phyloP scores from a whole-genome alignment of 2,329 filamentous ascomycete species.

The Stromatinia cepivora region DNA sequence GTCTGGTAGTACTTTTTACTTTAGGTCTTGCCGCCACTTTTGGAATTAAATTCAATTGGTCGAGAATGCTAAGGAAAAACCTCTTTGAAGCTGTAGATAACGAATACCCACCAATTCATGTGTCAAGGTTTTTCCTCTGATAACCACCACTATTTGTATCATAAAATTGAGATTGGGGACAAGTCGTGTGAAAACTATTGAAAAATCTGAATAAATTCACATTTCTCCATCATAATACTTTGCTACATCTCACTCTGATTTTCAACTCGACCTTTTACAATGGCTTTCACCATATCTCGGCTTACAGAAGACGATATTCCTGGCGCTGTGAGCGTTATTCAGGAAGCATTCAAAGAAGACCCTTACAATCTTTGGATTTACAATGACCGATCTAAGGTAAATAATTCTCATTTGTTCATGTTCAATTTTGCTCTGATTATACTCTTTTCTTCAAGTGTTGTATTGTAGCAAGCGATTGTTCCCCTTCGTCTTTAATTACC shows the following conservation, averaged over 20 bases:
- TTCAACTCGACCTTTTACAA: slow-evolving; percentile 33
- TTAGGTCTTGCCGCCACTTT: neutral
- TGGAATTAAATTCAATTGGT: neutral
- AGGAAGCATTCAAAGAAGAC: slow-evolving; percentile 65
- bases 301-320: slow-evolving; percentile 62
- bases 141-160: neutral
- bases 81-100: slow-evolving; percentile 3
- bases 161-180: neutral
- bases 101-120: neutral
- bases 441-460: slow-evolving; percentile 1
- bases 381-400: slow-evolving; percentile 53
- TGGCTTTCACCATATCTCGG: slow-evolving; percentile 55
- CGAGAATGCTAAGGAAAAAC: neutral
- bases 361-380: slow-evolving; percentile 69
- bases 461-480: slow-evolving; percentile 1
- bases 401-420: neutral
- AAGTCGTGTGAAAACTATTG: neutral
- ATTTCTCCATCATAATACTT: neutral
- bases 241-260: neutral
- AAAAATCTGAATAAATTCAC: neutral
- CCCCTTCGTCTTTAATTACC: neutral
- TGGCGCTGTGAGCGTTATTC: slow-evolving; percentile 63
- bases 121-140: slow-evolving; percentile 2
- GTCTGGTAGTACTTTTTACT: neutral
- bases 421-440: slow-evolving; percentile 14